phyloP scores from a whole-genome alignment of 1,284 basidiomycete genomes.

The Macrocystidia cucumis region DNA sequence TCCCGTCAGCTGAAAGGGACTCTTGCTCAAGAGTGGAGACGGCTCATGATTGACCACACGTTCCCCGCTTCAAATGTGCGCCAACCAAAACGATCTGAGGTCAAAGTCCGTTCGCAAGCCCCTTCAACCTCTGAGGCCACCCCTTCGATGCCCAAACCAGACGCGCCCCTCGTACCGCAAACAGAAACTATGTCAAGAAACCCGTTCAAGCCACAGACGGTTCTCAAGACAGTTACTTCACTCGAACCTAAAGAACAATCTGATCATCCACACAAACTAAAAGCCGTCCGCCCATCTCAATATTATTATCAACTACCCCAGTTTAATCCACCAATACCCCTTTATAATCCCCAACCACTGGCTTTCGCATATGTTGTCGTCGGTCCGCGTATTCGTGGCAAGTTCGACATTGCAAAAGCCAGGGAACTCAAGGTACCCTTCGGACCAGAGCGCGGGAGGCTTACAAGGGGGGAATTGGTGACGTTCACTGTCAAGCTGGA shows the following conservation, averaged over 20 bases:
- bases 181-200: no score
- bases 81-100: no score
- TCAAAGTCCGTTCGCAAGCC: no score
- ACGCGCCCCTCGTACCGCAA: no score
- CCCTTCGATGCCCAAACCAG: no score
- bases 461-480: conserved; percentile 48
- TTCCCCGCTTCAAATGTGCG: conserved; percentile 36
- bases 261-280: conserved; percentile 10
- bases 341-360: conserved; percentile 17
- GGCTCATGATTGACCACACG: conserved; percentile 42
- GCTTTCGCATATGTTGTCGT: conserved; percentile 67
- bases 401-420: conserved; percentile 73
- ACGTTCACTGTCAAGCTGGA: conserved; percentile 39
- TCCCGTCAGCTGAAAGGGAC: conserved; percentile 28
- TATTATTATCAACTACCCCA: conserved; percentile 31
- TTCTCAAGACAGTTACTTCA: no score
- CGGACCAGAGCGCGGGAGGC: conserved; percentile 47
- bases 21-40: conserved; percentile 44
- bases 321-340: conserved; percentile 14
- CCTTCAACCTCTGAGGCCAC: no score
- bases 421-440: conserved; percentile 56
- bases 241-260: no score
- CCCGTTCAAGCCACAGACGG: no score
- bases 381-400: conserved; percentile 78
- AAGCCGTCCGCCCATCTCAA: no score